Percentiles rank a stretch among this genome's conserved stretches.
These are phyloP conservation scores for Acidomyces sp. DNA, from an alignment of 495 filamentous ascomycete species.

Conservation along the genomic window DNA sequence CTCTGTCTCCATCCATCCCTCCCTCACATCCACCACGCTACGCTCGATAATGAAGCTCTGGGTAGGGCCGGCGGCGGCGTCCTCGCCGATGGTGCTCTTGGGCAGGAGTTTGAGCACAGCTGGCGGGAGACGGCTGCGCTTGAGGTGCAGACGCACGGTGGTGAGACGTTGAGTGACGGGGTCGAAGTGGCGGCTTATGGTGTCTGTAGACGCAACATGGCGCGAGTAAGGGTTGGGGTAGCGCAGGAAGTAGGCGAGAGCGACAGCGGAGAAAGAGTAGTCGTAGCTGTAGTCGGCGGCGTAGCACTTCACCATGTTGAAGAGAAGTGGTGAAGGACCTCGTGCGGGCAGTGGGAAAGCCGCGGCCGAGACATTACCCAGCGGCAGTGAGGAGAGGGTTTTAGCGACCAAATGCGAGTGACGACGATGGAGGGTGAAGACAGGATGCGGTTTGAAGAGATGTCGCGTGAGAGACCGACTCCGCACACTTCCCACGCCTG, in stretches of 20 bases:
- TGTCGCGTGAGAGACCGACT: no score
- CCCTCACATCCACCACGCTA: constrained; percentile 73
- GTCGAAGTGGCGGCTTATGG: constrained; percentile 77
- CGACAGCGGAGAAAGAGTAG: constrained; percentile 82
- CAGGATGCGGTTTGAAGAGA: no score
- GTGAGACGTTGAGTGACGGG: constrained; percentile 64
- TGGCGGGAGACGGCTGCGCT: constrained; percentile 78
- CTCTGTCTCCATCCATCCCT: constrained; percentile 55
- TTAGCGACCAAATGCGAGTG: no score
- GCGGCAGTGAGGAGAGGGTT: no score
- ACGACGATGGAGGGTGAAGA: no score
- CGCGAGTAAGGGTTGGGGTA: constrained; percentile 95
- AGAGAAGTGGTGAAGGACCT: constrained; percentile 17
- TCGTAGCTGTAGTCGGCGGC: constrained; percentile 78
- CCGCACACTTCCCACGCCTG: no score
- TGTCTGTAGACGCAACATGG: constrained; percentile 93
- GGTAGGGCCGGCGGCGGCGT: constrained; percentile 49
- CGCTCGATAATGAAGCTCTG: constrained; percentile 85
- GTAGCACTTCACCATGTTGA: constrained; percentile 69
- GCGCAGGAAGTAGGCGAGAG: constrained; percentile 95
- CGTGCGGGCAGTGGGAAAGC: no score
- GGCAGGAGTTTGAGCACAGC: constrained; percentile 73
- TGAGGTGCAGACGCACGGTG: constrained; percentile 83
- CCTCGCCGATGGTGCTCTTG: constrained; percentile 51
- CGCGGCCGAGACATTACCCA: no score